Evolutionary conservation across 2,329 filamentous ascomycete genomes (phyloP).

Genomic region (Orbilia javanica): DNA sequence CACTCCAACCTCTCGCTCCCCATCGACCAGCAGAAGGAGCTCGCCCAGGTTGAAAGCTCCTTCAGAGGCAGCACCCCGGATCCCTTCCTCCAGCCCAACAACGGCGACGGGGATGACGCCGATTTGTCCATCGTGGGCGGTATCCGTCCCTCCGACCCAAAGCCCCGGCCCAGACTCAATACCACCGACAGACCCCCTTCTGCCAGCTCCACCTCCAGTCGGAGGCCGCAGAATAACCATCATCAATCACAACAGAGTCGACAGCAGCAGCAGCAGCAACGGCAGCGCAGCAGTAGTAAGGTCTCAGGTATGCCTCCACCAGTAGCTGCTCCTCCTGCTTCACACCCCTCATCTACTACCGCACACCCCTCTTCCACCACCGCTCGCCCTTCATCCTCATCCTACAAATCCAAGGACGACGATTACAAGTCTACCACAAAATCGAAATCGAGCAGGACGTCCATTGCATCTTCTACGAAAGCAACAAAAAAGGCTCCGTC

Average conservation of each 20-base stretch:
- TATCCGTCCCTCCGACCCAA: conserved; percentile 44
- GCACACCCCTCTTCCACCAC: no score
- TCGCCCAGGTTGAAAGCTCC: conserved; percentile 53
- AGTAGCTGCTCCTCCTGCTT: background rate
- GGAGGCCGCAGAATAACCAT: background rate
- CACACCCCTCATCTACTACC: no score
- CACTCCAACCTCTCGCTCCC: conserved; percentile 50
- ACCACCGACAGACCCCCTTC: conserved; percentile 14
- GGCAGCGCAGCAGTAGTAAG: conserved; percentile 16
- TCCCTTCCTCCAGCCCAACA: conserved; percentile 40
- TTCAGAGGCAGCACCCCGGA: conserved; percentile 53
- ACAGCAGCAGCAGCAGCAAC: background rate
- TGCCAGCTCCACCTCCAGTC: background rate
- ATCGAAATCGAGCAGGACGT: conserved; percentile 40
- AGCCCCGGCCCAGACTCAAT: conserved; percentile 17
- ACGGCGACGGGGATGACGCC: conserved; percentile 35
- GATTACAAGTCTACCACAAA: conserved; percentile 38
- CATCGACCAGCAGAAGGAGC: conserved; percentile 52
- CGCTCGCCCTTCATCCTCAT: conserved; percentile 16
- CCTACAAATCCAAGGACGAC: conserved; percentile 27
- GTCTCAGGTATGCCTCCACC: conserved; percentile 46
- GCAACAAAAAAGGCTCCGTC: conserved; percentile 9
- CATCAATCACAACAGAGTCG: background rate
- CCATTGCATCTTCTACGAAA: conserved; percentile 25
- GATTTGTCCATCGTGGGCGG: conserved; percentile 56